Evolutionary conservation across 148 eudicot species (phyloP), one percentile per base, ranked within the genome.

Genomic region (Agrostemma githago): DNA sequence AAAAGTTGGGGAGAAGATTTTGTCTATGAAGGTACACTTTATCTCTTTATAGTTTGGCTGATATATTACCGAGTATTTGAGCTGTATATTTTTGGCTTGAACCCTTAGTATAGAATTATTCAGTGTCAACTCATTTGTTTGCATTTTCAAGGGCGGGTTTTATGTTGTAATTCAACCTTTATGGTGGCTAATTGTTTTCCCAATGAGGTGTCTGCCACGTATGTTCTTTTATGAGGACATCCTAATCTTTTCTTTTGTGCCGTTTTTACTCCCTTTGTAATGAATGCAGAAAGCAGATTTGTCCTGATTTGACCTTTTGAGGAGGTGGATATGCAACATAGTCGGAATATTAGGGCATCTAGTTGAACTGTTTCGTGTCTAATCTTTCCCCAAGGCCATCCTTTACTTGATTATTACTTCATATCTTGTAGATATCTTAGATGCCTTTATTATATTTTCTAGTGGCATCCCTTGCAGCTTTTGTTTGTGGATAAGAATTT

Each of bases 21-120:
- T 90, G 17, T 74, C 82, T 70, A 82, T 82, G 34, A 90, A 88
- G 97, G 98, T 95, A 82, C 77, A 41, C 11, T 58, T 58, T 68
- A 34, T 43, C 58, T 59, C 16, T 53, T 61, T 51, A 17, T 64
- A 68, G 19, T 12, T 59, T 72, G 19, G 56, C 17, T n/a, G 64
- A 41, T 62, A 53, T 8, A 19, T 9, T n/a, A 40, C 3, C 4
- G 40, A 53, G 7, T 66, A 61, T 71, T 53, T 48, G 20, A 59
- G 61, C 11, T 16, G 62, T 39, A 5, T 20, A n/a, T 75, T 68
- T 61, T 69, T 34, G 39, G 34, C 43, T 58, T 9, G 9, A 72
- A 43, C 65, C 37, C 59, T 9, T 14, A 14, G 17, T 41, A 2
- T 7, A 42, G 43, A 40, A 63, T 19, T 54, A 40, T 72, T 43